phyloP scores from a whole-genome alignment of 1,139 yeast genomes.

The Petasospora fabianii region DNA sequence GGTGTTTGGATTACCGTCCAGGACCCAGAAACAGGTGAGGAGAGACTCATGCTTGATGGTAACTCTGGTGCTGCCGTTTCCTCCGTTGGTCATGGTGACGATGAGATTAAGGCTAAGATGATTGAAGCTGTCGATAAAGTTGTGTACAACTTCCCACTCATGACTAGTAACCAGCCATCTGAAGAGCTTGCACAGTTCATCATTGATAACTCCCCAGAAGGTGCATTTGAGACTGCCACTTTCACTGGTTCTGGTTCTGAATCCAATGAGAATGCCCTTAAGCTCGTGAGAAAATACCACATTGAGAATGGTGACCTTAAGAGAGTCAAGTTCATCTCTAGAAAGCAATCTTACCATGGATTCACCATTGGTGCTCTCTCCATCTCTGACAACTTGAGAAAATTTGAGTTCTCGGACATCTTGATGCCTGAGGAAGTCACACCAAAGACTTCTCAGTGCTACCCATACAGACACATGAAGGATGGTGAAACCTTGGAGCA shows the following conservation, averaged over 20 bases:
- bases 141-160: conserved; percentile 45
- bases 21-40: conserved; percentile 44
- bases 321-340: conserved; percentile 48
- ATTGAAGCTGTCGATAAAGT: conserved; percentile 44
- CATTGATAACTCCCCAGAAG: conserved; percentile 50
- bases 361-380: conserved; percentile 54
- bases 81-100: conserved; percentile 57
- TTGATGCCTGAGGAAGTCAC: conserved; percentile 38
- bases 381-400: conserved; percentile 42
- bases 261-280: conserved; percentile 56
- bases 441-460: conserved; percentile 44
- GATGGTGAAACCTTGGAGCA: conserved; percentile 47
- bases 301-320: conserved; percentile 46
- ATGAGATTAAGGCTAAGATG: conserved; percentile 46
- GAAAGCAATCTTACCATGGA: conserved; percentile 57
- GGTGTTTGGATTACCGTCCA: conserved; percentile 47
- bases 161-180: conserved; percentile 41
- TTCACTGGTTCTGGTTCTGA: conserved; percentile 63
- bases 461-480: conserved; percentile 47
- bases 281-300: conserved; percentile 54
- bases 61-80: conserved; percentile 67
- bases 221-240: conserved; percentile 50
- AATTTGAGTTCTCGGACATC: conserved; percentile 40
- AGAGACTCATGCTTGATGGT: conserved; percentile 44
- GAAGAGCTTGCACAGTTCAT: conserved; percentile 52